phyloP scores from a whole-genome alignment of 148 eudicot species.

The Rhododendron ovatum region DNA sequence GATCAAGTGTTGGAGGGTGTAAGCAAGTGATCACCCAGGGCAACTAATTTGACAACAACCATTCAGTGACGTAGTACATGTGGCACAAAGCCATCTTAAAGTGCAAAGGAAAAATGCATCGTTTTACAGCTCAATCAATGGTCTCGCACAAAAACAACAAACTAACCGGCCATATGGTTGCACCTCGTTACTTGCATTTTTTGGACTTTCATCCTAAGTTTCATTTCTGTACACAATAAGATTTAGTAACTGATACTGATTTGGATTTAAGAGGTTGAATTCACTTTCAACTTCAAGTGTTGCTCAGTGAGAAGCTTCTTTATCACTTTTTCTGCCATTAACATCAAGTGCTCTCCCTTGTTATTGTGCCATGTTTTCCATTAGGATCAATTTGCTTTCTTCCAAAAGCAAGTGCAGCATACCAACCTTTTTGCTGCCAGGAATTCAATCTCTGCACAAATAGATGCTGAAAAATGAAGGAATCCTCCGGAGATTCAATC shows the following conservation, averaged over 20 bases:
- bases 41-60: no score
- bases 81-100: no score
- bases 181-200: neutral
- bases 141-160: no score
- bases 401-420: constrained; percentile 18
- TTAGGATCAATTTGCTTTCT: constrained; percentile 17
- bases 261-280: neutral
- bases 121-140: no score
- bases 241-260: neutral
- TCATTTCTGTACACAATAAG: neutral
- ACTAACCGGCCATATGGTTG: neutral
- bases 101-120: no score
- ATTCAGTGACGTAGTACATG: no score
- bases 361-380: constrained; percentile 10
- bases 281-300: neutral
- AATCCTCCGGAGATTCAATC: neutral
- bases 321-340: constrained; percentile 5
- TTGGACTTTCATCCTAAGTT: neutral
- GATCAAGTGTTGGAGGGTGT: no score
- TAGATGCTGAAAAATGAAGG: neutral
- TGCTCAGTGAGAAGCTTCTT: neutral
- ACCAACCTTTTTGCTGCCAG: constrained; percentile 2
- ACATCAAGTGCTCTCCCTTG: constrained; percentile 1
- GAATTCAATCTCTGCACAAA: constrained; percentile 22
- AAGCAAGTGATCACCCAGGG: no score